A percentile compares a stretch with the other conserved stretches of the same genome.
Evolutionary conservation across 2,329 filamentous ascomycete species (phyloP).

Genomic region (Calonectria ilicicola): DNA sequence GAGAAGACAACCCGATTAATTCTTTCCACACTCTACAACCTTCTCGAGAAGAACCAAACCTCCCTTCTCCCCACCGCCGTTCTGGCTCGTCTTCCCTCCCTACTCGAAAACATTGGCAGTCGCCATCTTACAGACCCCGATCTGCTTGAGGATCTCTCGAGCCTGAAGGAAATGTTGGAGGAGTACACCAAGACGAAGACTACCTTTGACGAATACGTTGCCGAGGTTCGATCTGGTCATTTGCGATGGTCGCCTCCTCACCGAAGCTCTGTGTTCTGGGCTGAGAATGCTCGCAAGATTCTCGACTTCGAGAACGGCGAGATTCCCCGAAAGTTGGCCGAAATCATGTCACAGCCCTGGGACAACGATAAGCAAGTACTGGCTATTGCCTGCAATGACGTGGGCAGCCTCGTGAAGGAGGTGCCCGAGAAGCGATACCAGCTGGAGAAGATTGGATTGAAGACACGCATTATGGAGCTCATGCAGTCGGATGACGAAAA

Average conservation of each 20-base stretch:
- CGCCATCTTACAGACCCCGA: conserved; percentile 75
- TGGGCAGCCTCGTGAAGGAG: conserved; percentile 89
- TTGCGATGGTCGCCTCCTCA: conserved; percentile 94
- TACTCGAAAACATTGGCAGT: conserved; percentile 72
- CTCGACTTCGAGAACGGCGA: conserved; percentile 85
- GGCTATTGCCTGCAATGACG: conserved; percentile 92
- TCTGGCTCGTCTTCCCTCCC: conserved; percentile 81
- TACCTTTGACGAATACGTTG: conserved; percentile 89
- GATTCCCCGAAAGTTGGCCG: conserved; percentile 83
- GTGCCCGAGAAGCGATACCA: conserved; percentile 85
- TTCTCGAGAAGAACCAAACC: conserved; percentile 78
- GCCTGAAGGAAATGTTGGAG: conserved; percentile 72
- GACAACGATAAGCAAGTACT: conserved; percentile 88
- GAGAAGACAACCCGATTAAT: conserved; percentile 97
- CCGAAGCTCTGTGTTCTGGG: conserved; percentile 88
- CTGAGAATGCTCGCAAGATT: conserved; percentile 89
- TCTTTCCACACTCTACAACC: conserved; percentile 88
- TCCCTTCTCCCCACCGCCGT: conserved; percentile 86
- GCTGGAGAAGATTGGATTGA: conserved; percentile 86
- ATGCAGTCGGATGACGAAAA: conserved; percentile 92
- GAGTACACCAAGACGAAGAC: conserved; percentile 78
- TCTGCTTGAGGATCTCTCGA: conserved; percentile 71
- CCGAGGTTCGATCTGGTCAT: conserved; percentile 87
- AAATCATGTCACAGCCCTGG: conserved; percentile 81
- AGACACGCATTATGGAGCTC: conserved; percentile 90